Base-by-base conservation (phyloP, 768 basidiomycete species). In the Paxillus involutus region DNA sequence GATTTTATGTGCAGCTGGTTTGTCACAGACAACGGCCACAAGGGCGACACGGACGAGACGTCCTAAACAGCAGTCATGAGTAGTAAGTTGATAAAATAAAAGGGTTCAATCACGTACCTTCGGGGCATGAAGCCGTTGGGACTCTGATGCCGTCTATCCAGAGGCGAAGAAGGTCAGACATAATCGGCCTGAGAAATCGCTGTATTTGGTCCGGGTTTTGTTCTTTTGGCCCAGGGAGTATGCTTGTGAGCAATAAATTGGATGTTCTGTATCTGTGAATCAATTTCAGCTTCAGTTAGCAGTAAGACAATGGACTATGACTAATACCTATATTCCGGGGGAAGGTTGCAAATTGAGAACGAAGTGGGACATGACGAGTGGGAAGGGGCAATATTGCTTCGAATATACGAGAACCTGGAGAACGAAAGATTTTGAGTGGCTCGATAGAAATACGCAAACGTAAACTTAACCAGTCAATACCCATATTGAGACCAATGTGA, bases 1-100 rank as follows among this genome's bases (percentile, higher is more conserved):
- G 0, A 72, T 33, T 46, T 75, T 75, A 48, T 71, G 69, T 1
- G 70, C 70, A 3, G 74, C 75, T 0, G 73, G 74, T 39, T 75
- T 73, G 44, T 75, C 70, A 39, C 74, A 77, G 10, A 70, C 56
- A n/a, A 77, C 59, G 1, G 66, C 68, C 4, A 74, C 62, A 0
- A 75, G 58, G 2, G 67, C 62, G 1, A 74, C 62, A 0, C 70
- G 60, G 11, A 74, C 62, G 0, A 62, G 62, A 0, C 69, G 65
- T 0, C 72, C 52, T 49, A 36, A 16, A 49, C 21, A 37, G 17
- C 36, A 24, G 5, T 2, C 3, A 5, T 24, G 24, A 5, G 5
- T 45, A 21, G 35, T 32, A 13, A 29, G 35, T 26, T n/a, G 37
- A 41, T 4, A 30, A n/a, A 3, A 30, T 30, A 29, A n/a, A 42